Evolutionary conservation across 2,329 filamentous ascomycete species (phyloP).

Genomic region (Ophiostoma perfectum): DNA sequence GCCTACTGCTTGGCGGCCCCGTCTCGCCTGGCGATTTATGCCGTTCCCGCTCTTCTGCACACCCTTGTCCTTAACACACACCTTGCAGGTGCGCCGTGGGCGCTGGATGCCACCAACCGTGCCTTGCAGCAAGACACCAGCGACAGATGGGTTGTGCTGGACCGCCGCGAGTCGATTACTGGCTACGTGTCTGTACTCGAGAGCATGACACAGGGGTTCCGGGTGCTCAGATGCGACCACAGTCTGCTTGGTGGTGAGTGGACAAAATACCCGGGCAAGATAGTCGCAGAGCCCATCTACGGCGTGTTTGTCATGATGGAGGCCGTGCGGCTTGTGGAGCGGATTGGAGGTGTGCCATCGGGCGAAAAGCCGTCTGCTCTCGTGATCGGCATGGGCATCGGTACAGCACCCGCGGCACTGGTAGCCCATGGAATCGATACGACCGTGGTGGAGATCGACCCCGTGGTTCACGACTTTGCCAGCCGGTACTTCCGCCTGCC

Average conservation of each 20-base stretch:
- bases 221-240: conserved; percentile 87
- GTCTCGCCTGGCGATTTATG: conserved; percentile 60
- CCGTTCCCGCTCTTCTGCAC: conserved; percentile 68
- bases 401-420: conserved; percentile 81
- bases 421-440: conserved; percentile 85
- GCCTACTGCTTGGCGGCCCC: conserved; percentile 64
- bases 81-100: conserved; percentile 51
- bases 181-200: conserved; percentile 91
- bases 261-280: conserved; percentile 52
- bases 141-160: conserved; percentile 61
- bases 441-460: conserved; percentile 92
- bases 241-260: conserved; percentile 91
- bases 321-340: conserved; percentile 68
- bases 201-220: conserved; percentile 62
- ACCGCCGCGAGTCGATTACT: conserved; percentile 77
- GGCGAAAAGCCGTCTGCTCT: conserved; percentile 14
- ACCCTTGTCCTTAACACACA: conserved; percentile 70
- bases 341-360: conserved; percentile 36
- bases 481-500: conserved; percentile 76
- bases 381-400: conserved; percentile 70
- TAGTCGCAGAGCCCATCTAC: conserved; percentile 80
- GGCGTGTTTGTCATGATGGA: conserved; percentile 95
- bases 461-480: conserved; percentile 78
- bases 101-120: conserved; percentile 58
- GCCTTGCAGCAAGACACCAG: conserved; percentile 55